Base-by-base conservation (phyloP, 2,329 filamentous ascomycete species). In the Fusarium irregulare region DNA sequence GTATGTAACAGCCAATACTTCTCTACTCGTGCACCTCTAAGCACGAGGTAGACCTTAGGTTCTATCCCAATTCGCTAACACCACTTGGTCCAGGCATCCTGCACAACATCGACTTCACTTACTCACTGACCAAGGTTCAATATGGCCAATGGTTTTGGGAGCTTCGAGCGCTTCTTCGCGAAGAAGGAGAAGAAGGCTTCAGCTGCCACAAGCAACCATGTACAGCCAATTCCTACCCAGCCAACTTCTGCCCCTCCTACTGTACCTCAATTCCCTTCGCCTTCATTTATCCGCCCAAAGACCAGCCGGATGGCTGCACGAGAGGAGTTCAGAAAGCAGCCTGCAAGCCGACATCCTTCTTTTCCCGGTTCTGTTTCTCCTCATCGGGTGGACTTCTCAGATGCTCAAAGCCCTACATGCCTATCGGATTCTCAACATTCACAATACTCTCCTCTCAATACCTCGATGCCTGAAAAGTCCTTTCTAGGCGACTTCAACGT, bases 251-350 rank as follows among this genome's bases (percentile, higher is more conserved):
- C 64, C 18, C 70, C 70, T 30, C 57, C 75, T 11, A 54, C 74
- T 25, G 79, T 76, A 53, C 80, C 79, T 53, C 77, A 80, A 51
- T 87, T 87, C 66, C 85, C 85, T 7, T 81, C 81, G 21, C 82
- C 85, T 9, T 86, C 85, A 2, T 89, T 87, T 69, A 86, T 89
- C 66, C 82, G 85, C 47, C 87, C 87, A 27, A 88, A 81, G 40
- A 81, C 83, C 18, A 81, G 80, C 57, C 83, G 85, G 25, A 89
- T 89, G 87, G 78, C 83, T 48, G 86, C 87, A n/a, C 82, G 87
- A 49, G 84, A 88, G 49, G 86, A 86, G 73, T 71, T 79, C 20
- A 76, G 77, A 32, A 67, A 77, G 32, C 76, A 79, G 47, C 69
- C 75, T 25, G 50, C 70, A 34, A 62, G 70, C 42, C 75, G 78